Conservation (phyloP, 2,329 filamentous ascomycete genomes). For the Tolypocladium sp. region DNA sequence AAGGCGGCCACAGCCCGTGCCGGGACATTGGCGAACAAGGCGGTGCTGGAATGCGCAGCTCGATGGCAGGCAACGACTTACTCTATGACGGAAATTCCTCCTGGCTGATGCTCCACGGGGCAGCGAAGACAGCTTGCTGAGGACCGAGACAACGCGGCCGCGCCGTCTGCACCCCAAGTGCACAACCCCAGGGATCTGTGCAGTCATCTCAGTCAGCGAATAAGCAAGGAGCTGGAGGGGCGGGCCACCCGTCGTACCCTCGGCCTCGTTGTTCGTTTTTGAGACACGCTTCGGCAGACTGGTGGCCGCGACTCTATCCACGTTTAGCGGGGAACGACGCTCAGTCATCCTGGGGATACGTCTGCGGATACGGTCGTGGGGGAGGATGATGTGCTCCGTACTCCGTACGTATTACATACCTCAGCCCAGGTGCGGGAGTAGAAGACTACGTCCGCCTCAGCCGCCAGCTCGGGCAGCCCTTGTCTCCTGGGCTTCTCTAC, state of each 20-base stretch:
- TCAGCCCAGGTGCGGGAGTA: slow-evolving; percentile 65
- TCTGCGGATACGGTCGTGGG: neutral
- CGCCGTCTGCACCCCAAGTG: slow-evolving; percentile 49
- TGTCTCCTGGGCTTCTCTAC: slow-evolving; percentile 58
- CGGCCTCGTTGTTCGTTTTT: slow-evolving; percentile 28
- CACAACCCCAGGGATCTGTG: slow-evolving; percentile 40
- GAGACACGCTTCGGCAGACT: slow-evolving; percentile 42
- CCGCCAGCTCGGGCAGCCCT: slow-evolving; percentile 50
- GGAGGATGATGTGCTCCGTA: neutral
- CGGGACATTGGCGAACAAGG: neutral
- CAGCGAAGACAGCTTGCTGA: slow-evolving; percentile 20
- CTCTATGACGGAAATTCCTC: slow-evolving; percentile 45
- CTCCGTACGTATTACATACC: slow-evolving; percentile 28
- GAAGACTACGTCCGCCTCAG: slow-evolving; percentile 61
- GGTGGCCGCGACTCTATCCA: slow-evolving; percentile 26
- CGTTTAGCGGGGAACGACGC: neutral
- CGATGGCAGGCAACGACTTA: slow-evolving; percentile 28
- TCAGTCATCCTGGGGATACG: neutral
- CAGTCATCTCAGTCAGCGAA: slow-evolving; percentile 10
- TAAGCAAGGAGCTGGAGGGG: slow-evolving; percentile 1
- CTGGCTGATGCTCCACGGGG: slow-evolving; percentile 29
- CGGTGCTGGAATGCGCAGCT: neutral
- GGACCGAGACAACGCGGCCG: slow-evolving; percentile 21
- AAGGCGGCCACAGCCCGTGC: neutral
- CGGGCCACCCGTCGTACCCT: slow-evolving; percentile 29